These are phyloP conservation scores for Gossypium turneri DNA, from an alignment of 345 rosid species.

Conservation along the genomic window DNA sequence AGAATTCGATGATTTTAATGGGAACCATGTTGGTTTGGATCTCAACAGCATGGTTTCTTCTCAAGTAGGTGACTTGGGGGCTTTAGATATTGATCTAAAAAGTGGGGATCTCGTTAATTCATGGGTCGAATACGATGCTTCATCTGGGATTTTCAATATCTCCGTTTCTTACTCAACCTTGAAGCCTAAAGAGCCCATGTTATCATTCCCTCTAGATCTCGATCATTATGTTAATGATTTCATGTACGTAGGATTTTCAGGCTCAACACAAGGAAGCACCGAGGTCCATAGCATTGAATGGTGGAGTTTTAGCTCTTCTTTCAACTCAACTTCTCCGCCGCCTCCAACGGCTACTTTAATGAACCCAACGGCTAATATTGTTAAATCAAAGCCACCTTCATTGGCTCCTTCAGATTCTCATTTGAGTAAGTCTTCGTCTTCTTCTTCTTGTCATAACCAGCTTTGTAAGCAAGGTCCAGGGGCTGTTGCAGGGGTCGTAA, in stretches of 20 bases:
- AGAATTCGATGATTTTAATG: slow-evolving; percentile 75
- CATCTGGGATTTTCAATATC: slow-evolving; percentile 37
- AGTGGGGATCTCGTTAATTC: slow-evolving; percentile 82
- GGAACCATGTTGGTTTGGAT: slow-evolving; percentile 95
- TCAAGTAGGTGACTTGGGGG: slow-evolving; percentile 59
- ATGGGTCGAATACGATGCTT: slow-evolving; percentile 81
- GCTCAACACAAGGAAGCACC: slow-evolving; percentile 97
- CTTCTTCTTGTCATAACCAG: slow-evolving; percentile 72
- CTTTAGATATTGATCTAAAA: slow-evolving; percentile 72
- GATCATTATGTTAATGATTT: slow-evolving; percentile 73
- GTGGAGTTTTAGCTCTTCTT: slow-evolving; percentile 91
- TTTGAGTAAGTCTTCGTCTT: slow-evolving; percentile 32
- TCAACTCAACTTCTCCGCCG: slow-evolving; percentile 53
- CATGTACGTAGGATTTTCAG: slow-evolving; percentile 97
- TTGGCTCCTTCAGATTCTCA: slow-evolving; percentile 40
- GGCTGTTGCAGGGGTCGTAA: slow-evolving; percentile 93
- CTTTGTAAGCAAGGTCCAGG: slow-evolving; percentile 83
- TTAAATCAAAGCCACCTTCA: slow-evolving; percentile 59
- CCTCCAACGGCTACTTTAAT: slow-evolving; percentile 58
- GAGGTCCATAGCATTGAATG: slow-evolving; percentile 88
- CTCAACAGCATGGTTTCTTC: slow-evolving; percentile 73
- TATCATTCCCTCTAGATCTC: slow-evolving; percentile 60
- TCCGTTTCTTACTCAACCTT: slow-evolving; percentile 80
- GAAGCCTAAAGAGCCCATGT: slow-evolving; percentile 67
- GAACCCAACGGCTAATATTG: slow-evolving; percentile 69